Percentiles rank a stretch among this genome's conserved stretches.
phyloP scores from a whole-genome alignment of 164 flowering plant species.

The Tetracentron sinense region DNA sequence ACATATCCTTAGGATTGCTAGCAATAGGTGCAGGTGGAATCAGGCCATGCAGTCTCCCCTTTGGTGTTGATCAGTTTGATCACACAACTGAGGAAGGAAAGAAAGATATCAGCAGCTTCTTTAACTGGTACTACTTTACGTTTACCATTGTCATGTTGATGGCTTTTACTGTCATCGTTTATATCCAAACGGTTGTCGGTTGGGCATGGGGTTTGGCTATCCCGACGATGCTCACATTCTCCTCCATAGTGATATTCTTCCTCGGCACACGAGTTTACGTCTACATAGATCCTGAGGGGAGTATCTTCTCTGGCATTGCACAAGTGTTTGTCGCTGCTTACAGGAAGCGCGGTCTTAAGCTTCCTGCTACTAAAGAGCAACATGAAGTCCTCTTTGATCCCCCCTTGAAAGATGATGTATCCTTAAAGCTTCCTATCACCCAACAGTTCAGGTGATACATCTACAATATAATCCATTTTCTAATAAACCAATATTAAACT shows the following conservation, averaged over 20 bases:
- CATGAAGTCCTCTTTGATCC: constrained; percentile 5
- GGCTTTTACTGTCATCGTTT: constrained; percentile 58
- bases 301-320: constrained; percentile 51
- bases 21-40: constrained; percentile 67
- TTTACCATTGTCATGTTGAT: constrained; percentile 59
- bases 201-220: constrained; percentile 76
- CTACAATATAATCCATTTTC: too few species aligned
- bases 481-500: too few species aligned
- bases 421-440: too few species aligned
- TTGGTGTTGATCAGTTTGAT: constrained; percentile 86
- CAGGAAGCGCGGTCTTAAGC: constrained; percentile 47
- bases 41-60: constrained; percentile 79
- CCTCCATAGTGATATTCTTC: constrained; percentile 52
- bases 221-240: constrained; percentile 55
- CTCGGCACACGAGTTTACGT: constrained; percentile 59
- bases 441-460: too few species aligned
- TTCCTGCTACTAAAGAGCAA: constrained; percentile 15
- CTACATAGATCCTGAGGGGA: constrained; percentile 60
- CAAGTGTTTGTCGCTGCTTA: constrained; percentile 59
- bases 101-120: constrained; percentile 71
- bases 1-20: constrained; percentile 36
- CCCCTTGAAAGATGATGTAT: too few species aligned
- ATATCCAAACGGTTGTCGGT: constrained; percentile 61
- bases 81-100: constrained; percentile 57
- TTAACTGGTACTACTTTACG: constrained; percentile 82